Base-by-base conservation (phyloP, 2,329 filamentous ascomycete species). In the Fusarium ramigenum region DNA sequence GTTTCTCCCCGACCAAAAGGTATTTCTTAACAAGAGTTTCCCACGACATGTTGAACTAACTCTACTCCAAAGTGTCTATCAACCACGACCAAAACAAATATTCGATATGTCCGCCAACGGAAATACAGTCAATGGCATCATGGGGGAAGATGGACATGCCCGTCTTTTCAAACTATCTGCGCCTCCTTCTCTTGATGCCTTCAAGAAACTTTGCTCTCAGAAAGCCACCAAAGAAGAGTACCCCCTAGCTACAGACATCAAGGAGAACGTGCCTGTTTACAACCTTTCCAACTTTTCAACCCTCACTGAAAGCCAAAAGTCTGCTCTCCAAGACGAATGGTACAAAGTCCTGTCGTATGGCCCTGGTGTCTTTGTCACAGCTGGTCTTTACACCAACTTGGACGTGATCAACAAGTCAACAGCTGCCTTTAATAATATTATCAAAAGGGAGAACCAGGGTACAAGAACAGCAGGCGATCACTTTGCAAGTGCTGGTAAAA, bases 301-400 rank as follows among this genome's bases (percentile, higher is more conserved):
- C 8, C 49, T 79, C 23, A 73, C 61, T 2, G 40, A 62, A 4
- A 59, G 66, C 4, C 72, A 77, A 40, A 77, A 73, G n/a, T 70
- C 80, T 21, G 75, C 78, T 8, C 84, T 91, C 5, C 88, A 91
- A 78, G 86, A 91, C 70, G 90, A 91, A 81, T 89, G 88, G 85
- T 86, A 90, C 74, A 83, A 88, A 66, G 84, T 89, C 62, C 85
- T 92, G 5, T 82, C 85, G 62, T 81, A 83, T 3, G 90, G 90
- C 0, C 88, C 90, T 0, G 90, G 90, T 9, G 88, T 91, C 19
- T 86, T 90, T 69, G 85, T 90, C n/a, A 83, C 89, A 7, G 85
- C 87, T 56, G 80, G 82, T 59, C 85, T 91, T 76, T 87, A 87
- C 80, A 80, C 80, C n/a, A 75, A 85, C 65, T 72, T 72, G 5